A percentile compares a stretch with the other conserved stretches of the same genome.
Conservation (phyloP, 768 basidiomycete species). For the Tricholoma sp. region DNA sequence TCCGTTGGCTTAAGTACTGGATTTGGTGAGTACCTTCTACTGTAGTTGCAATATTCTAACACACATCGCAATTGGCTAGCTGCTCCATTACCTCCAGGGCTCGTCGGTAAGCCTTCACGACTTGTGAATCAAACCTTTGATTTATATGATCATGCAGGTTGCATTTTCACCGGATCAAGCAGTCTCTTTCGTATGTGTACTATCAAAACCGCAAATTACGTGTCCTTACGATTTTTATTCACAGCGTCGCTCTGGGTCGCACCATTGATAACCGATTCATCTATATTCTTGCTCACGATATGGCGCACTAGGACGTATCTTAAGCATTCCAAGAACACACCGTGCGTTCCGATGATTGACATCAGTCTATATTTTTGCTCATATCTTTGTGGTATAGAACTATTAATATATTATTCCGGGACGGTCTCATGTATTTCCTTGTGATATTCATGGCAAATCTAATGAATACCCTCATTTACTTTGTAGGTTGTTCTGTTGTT, state of each 20-base stretch:
- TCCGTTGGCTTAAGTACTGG: constrained; percentile 18
- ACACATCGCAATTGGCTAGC: constrained; percentile 6
- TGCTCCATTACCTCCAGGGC: constrained; percentile 18
- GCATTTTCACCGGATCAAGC: constrained; percentile 19
- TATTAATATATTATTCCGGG: constrained; percentile 20
- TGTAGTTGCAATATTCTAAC: background rate
- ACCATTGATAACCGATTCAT: constrained; percentile 18
- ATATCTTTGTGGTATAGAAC: constrained; percentile 7
- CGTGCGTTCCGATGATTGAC: constrained; percentile 8
- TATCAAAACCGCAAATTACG: background rate
- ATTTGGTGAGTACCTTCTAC: constrained; percentile 16
- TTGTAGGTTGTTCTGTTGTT: constrained; percentile 13
- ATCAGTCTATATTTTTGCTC: background rate
- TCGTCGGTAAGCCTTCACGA: constrained; percentile 14
- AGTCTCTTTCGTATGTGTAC: constrained; percentile 18
- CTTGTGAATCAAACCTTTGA: too few relatives aligned
- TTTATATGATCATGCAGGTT: constrained; percentile 11
- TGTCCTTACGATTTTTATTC: background rate
- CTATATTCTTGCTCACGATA: constrained; percentile 8
- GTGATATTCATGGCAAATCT: constrained; percentile 22
- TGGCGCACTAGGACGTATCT: constrained; percentile 13
- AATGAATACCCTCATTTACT: constrained; percentile 21
- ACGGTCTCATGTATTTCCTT: constrained; percentile 23
- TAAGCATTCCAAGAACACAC: constrained; percentile 1
- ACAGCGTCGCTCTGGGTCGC: constrained; percentile 22